Evolutionary conservation across 345 rosid genomes (phyloP), one percentile per base, ranked within the genome.

Genomic region (Gossypium longicalyx): DNA sequence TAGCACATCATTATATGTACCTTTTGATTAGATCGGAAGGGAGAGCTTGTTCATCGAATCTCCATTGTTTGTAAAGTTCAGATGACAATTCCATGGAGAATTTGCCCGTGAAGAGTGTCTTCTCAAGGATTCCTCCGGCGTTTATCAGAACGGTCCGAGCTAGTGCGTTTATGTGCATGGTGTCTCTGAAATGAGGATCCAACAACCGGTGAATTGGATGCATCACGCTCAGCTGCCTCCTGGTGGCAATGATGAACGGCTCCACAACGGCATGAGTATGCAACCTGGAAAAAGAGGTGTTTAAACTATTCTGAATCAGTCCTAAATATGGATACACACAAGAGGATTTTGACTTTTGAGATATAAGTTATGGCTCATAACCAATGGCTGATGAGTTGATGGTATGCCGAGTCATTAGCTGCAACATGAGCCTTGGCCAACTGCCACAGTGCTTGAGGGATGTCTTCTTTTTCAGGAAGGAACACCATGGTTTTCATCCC

Each of bases 141-240:
- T 83, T 89, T 70, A 89, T 29, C 63, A 87, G 86, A 70, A 84
- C 20, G 3, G 51, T 72, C 70, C 88, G 79, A 71, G 85, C 82
- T 62, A 89, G n/a, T 51, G 90, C 87, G 78, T 90, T 90, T 73
- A 87, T 79, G 76, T 88, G 92, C 84, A 88, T 82, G 56, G 91
- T 88, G 75, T 87, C 90, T 82, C 83, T 88, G 87, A 90, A 84
- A 84, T 90, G 92, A 45, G 92, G 95, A 80, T 85, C 84, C 68
- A 90, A 69, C 25, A 90, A 82, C 79, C 75, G 78, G 73, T 88
- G 85, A 71, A 90, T 72, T 20, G 95, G 95, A 73, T 90, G 91
- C 90, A 90, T 86, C 34, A 51, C 75, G 62, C 95, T 90, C 72
- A 90, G 59, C 48, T 87, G 89, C 76, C 94, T 87, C 77, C 90